phyloP scores from a whole-genome alignment of 176 grass and related monocot genomes.

The Eleusine coracana region DNA sequence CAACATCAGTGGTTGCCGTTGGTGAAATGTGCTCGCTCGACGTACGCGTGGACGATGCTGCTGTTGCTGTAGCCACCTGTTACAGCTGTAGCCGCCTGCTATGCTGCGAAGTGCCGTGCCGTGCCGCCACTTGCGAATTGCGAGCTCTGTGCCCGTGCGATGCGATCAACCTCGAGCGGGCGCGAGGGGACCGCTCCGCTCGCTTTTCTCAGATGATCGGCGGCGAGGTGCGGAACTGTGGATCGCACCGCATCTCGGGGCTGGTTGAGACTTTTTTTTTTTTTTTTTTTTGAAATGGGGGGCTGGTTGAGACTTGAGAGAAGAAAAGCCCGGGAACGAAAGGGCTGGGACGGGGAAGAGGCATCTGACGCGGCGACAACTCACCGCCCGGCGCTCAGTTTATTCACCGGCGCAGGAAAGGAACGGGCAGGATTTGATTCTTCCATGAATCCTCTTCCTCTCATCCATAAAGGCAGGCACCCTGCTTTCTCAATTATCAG shows the following conservation, averaged over 20 bases:
- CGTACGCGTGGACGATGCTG: too few relatives aligned
- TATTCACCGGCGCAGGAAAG: not conserved
- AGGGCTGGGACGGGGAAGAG: not conserved
- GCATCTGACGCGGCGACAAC: conserved; percentile 49
- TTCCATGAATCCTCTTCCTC: not conserved
- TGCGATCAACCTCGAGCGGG: too few relatives aligned
- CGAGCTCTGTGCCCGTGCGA: not conserved
- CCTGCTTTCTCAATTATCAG: not conserved
- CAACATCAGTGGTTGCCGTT: too few relatives aligned
- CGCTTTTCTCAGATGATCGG: not conserved
- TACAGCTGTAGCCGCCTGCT: too few relatives aligned
- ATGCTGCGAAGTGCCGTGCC: not conserved
- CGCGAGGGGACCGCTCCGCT: not conserved
- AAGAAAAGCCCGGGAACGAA: not conserved
- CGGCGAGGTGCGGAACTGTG: not conserved
- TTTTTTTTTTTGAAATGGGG: too few relatives aligned
- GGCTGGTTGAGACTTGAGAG: not conserved
- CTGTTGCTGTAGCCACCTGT: not conserved
- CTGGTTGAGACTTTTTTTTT: too few relatives aligned
- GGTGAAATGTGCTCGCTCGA: too few relatives aligned
- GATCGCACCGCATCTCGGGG: conserved; percentile 4
- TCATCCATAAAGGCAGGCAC: not conserved
- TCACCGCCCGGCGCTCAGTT: not conserved
- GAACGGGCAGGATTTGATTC: not conserved
- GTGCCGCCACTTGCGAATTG: not conserved